Percentiles rank a stretch among this genome's conserved stretches.
Conservation (phyloP, 257 asterid species). For the Ballota nigra region DNA sequence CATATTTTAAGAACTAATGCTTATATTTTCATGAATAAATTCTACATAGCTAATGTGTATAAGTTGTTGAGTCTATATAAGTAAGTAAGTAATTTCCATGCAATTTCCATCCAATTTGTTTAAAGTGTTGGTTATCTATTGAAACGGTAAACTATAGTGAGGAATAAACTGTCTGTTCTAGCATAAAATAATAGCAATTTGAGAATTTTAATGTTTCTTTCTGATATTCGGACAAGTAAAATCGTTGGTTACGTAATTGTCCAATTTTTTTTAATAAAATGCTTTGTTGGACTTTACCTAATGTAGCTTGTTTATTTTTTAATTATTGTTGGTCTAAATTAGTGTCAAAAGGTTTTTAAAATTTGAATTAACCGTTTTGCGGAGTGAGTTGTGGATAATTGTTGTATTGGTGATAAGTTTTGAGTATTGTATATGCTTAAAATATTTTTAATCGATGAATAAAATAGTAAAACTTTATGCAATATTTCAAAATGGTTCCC, state of each 20-base stretch:
- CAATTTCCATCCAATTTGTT: neutral
- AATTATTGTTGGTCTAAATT: neutral
- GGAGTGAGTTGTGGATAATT: too few relatives aligned
- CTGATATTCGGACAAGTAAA: neutral
- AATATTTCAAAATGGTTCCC: too few relatives aligned
- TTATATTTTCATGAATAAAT: neutral
- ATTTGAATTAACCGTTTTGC: neutral
- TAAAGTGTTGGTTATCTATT: neutral
- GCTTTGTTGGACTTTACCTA: constrained; percentile 4
- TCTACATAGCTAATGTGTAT: neutral
- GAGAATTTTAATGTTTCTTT: neutral
- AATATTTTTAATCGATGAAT: too few relatives aligned
- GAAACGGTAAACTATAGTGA: neutral
- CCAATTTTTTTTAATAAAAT: neutral
- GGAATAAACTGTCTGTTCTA: constrained; percentile 9
- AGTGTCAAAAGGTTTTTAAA: neutral
- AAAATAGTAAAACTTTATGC: too few relatives aligned
- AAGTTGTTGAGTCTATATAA: neutral
- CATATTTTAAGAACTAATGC: constrained; percentile 23
- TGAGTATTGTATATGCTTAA: too few relatives aligned
- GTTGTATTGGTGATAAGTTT: too few relatives aligned
- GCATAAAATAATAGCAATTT: neutral
- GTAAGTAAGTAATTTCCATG: constrained; percentile 6
- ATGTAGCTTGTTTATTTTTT: neutral
- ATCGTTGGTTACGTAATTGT: neutral